A percentile compares a stretch with the other conserved stretches of the same genome.
phyloP scores from a whole-genome alignment of 208 protist genomes.

The Wallacemonas collosoma region DNA sequence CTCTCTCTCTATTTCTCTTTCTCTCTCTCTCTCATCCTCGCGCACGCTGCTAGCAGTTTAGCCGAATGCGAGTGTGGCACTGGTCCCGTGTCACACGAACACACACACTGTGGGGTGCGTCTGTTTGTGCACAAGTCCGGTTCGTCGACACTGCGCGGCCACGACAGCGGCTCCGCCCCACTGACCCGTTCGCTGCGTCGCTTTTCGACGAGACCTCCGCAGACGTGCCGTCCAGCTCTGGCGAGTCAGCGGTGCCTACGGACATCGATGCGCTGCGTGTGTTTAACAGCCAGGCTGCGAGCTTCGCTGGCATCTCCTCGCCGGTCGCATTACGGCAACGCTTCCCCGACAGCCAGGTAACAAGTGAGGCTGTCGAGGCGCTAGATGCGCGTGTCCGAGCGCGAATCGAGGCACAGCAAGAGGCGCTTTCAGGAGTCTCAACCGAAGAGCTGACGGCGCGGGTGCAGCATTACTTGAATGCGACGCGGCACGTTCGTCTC shows the following conservation, averaged over 20 bases:
- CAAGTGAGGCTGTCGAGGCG: neutral
- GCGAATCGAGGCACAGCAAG: slow-evolving; percentile 20
- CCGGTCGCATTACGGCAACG: neutral
- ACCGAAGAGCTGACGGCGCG: slow-evolving; percentile 36
- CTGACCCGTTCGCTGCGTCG: neutral
- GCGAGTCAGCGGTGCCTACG: too few relatives aligned
- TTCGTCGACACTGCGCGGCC: neutral
- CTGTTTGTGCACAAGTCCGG: too few relatives aligned
- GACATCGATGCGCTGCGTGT: too few relatives aligned
- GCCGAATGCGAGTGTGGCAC: too few relatives aligned
- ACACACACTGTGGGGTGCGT: too few relatives aligned
- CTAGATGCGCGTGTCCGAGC: neutral
- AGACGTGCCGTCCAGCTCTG: too few relatives aligned
- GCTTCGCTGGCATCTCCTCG: too few relatives aligned
- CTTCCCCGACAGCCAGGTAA: neutral
- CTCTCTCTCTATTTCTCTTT: too few relatives aligned
- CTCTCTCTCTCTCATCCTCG: too few relatives aligned
- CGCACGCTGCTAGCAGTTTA: too few relatives aligned
- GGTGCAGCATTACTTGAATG: slow-evolving; percentile 46
- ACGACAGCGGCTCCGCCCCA: neutral
- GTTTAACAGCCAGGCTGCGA: too few relatives aligned
- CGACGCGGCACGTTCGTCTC: slow-evolving; percentile 45
- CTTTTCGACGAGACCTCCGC: neutral
- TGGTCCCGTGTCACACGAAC: too few relatives aligned
- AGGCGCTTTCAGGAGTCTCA: neutral